Evolutionary conservation across 305 asterid species (phyloP), one percentile per base, ranked within the genome.

Genomic region (Fraxinus dipetala): DNA sequence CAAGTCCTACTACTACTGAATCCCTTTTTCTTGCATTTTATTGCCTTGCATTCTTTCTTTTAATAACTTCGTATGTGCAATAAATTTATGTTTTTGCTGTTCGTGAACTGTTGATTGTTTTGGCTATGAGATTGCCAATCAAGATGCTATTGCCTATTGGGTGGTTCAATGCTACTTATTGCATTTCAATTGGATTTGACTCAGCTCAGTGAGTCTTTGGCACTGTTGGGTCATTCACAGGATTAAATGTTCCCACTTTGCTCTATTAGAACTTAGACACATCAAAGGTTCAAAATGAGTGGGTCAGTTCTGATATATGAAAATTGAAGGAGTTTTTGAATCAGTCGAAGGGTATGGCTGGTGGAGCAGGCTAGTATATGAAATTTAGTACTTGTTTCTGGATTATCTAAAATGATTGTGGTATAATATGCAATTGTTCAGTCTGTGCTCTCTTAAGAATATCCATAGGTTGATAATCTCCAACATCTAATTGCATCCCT

Each of bases 321-420:
- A 59, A 69, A 6, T 69, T 14, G 4, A 30, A 69, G 20, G 40
- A 13, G 75, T 69, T 69, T 69, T 6, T 69, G 38, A 28, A 69
- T 14, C 38, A 69, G 24, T 69, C 75, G 9, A 30, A 69, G 75
- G 18, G 30, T 6, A 14, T 69, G 43, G 38, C 75, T 69, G 43
- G 43, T 69, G 75, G 75, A 69, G 75, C 5, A 20, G 76, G 45
- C 76, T 72, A 34, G 26, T 72, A 72, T 34, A 72, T 72, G 28
- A n/a, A 72, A 72, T 32, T 72, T 34, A 31, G 18, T 14, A 32
- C 26, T 70, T 70, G 43, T 30, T 30, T 69, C 20, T 14, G 40
- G 20, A 69, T 69, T 67, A 69, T 69, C 36, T 28, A 69, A 61
- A 69, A 69, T 69, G 9, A 28, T 11, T 5, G 11, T 2, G 1